Evolutionary conservation across 1,139 yeast species (phyloP), one percentile per base, ranked within the genome.

Genomic region (Debaryomycetaceae sp.): DNA sequence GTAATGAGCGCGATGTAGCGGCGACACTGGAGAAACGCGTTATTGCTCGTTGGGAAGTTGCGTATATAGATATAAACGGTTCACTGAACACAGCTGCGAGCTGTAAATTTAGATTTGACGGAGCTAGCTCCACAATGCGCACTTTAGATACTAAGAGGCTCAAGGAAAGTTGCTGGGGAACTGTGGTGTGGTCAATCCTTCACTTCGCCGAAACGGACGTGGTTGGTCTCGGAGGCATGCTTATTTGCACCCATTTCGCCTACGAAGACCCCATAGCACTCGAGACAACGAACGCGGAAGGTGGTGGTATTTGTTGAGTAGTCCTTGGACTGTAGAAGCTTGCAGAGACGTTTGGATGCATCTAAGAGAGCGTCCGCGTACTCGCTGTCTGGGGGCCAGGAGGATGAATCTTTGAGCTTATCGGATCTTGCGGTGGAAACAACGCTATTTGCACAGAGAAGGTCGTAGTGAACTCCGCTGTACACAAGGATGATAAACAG

Each of bases 401-500:
- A 68, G 0, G 78, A 65, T 31, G 56, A 50, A 50, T 80, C 85
- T 7, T 59, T 51, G 6, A 40, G 31, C 36, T 54, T 57, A 39
- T 56, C 59, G 2, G 41, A 22, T 6, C 59, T 62, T 2, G 50
- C 41, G 3, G 46, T 57, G 50, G 68, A 51, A 49, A 62, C 53
- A 41, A 47, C 55, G 40, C 62, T 56, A 22, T 76, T 69, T 38
- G 74, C 56, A 8, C 76, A 81, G 8, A 84, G 65, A 0, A 86
- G 70, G 59, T 87, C 95, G 58, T 86, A 87, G 62, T 87, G 96
- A 41, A 87, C 78, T 1, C 96, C 95, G 38, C 81, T 78, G 56
- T 86, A 87, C 8, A 83, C 68, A 38, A 87, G 67, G 13, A 79
- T 65, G 14, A 84, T 75, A 54, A 77, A 84, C 9, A 66, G 65